Percentiles rank a stretch among this genome's conserved stretches.
Evolutionary conservation across 176 grass and related monocot species (phyloP).

Genomic region (Musa beccarii): DNA sequence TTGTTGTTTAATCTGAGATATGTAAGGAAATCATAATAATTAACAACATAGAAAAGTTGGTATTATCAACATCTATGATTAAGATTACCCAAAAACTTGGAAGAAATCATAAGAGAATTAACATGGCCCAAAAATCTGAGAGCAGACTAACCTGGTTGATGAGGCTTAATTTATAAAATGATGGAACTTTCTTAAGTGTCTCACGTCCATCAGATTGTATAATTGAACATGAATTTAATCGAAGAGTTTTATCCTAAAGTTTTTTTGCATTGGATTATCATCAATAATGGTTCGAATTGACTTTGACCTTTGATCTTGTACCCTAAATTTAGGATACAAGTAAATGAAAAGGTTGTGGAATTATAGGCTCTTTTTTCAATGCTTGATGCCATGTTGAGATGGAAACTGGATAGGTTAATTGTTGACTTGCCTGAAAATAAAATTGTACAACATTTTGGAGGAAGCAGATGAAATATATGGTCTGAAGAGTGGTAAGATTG

Average conservation of each 20-base stretch:
- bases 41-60: neutral
- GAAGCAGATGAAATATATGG: neutral
- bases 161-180: too few relatives aligned
- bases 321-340: neutral
- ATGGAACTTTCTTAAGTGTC: neutral
- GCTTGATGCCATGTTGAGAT: neutral
- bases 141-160: neutral
- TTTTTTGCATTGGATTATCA: neutral
- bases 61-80: neutral
- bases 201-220: neutral
- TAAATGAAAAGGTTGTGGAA: neutral
- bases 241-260: neutral
- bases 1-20: neutral
- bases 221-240: neutral
- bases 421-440: neutral
- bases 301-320: neutral
- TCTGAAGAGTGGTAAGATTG: neutral
- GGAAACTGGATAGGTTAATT: neutral
- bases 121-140: neutral
- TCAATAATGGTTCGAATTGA: neutral
- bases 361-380: neutral
- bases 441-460: neutral
- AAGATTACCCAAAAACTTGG: neutral
- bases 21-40: neutral
- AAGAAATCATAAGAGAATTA: neutral